These are phyloP conservation scores for Xylariales sp. DNA, from an alignment of 2,329 filamentous ascomycete species.

Conservation along the genomic window DNA sequence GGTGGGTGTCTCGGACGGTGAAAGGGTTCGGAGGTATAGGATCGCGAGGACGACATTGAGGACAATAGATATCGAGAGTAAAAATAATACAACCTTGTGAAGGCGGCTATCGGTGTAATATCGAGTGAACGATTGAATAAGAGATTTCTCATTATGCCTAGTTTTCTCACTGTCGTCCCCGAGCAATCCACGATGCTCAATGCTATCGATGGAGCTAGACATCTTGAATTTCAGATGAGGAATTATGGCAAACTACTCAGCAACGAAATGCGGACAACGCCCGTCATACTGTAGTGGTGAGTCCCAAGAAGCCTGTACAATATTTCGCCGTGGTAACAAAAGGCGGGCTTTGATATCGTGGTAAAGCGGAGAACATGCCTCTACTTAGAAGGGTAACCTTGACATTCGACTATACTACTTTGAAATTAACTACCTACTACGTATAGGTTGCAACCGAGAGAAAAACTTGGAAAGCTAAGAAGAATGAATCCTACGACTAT, in stretches of 20 bases:
- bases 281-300: not conserved
- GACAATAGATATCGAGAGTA: not conserved
- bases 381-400: not conserved
- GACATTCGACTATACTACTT: not conserved
- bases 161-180: not conserved
- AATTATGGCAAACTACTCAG: not conserved
- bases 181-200: conserved; percentile 9
- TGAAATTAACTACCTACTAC: too few species aligned
- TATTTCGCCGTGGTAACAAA: not conserved
- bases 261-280: not conserved
- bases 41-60: conserved; percentile 1
- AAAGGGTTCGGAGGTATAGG: not conserved
- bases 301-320: not conserved
- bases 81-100: not conserved
- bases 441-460: too few species aligned
- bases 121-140: conserved; percentile 1
- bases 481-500: not conserved
- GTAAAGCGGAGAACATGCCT: not conserved
- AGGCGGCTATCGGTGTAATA: not conserved
- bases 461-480: too few species aligned
- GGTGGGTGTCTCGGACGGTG: conserved; percentile 9
- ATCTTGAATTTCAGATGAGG: not conserved
- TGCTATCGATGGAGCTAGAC: conserved; percentile 10
- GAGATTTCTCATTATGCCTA: conserved; percentile 1
- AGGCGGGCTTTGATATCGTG: not conserved